Percentiles rank a stretch among this genome's conserved stretches.
phyloP scores from a whole-genome alignment of 768 basidiomycete genomes.

The Sarcomyxa edulis region DNA sequence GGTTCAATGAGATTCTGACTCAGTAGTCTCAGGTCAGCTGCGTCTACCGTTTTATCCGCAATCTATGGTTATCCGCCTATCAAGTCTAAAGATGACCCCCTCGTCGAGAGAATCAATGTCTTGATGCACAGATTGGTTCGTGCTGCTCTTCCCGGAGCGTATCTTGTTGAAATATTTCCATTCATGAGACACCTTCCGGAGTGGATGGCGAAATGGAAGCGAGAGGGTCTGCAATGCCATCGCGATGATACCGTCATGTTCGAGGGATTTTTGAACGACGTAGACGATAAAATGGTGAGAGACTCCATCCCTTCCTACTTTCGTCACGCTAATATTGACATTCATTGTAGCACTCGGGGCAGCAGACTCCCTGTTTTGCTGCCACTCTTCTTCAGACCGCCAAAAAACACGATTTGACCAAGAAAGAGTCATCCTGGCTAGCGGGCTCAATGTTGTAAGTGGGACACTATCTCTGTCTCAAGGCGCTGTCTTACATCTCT shows the following conservation, averaged over 20 bases:
- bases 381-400: not conserved
- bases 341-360: not conserved
- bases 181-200: conserved; percentile 24
- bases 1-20: not conserved
- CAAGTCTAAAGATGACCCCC: conserved; percentile 9
- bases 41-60: conserved; percentile 8
- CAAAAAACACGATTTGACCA: not conserved
- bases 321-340: not conserved
- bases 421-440: conserved; percentile 4
- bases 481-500: not conserved
- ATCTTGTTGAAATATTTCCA: conserved; percentile 30
- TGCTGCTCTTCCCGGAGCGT: conserved; percentile 29
- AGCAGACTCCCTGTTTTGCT: not conserved
- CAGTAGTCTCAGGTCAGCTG: conserved; percentile 8
- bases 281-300: conserved; percentile 1
- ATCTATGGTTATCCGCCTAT: conserved; percentile 12
- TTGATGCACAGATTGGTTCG: conserved; percentile 20
- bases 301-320: not conserved
- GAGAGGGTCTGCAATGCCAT: conserved; percentile 16
- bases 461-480: not conserved
- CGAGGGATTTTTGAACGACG: conserved; percentile 11
- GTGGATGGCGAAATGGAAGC: conserved; percentile 24
- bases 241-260: conserved; percentile 19
- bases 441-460: conserved; percentile 10
- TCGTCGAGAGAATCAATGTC: conserved; percentile 10